Evolutionary conservation across 208 protist genomes (phyloP).

Genomic region (Leishmania turanica): DNA sequence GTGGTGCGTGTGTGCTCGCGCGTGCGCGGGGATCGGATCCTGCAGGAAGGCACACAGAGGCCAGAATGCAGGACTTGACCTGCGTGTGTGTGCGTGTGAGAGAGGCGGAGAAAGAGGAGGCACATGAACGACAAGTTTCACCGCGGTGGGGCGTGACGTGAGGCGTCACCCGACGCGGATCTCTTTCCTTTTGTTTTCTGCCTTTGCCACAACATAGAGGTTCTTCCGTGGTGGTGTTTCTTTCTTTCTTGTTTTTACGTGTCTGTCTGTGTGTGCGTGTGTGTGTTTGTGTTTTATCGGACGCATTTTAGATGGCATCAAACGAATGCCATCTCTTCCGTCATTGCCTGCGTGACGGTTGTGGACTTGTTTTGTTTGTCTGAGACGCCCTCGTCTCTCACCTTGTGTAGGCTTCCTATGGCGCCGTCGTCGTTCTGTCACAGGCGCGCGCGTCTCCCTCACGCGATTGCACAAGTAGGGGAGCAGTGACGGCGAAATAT

Average conservation of each 20-base stretch:
- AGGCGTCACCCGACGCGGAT: background rate
- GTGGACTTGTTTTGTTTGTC: background rate
- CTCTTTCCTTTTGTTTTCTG: conserved; percentile 18
- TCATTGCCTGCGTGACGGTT: background rate
- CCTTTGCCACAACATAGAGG: conserved; percentile 4
- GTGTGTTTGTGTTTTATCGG: conserved; percentile 2
- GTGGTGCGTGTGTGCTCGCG: background rate
- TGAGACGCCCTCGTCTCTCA: background rate
- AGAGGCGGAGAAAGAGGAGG: background rate
- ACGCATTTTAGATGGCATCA: background rate
- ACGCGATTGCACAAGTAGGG: background rate
- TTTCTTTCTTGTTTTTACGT: conserved; percentile 4
- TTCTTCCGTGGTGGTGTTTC: conserved; percentile 10
- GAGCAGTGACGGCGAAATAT: background rate
- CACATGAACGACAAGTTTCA: background rate
- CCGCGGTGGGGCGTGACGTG: background rate
- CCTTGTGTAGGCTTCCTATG: background rate
- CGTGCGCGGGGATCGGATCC: background rate
- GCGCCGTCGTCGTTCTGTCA: background rate
- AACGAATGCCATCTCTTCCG: background rate
- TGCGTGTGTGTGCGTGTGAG: background rate
- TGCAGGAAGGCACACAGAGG: background rate
- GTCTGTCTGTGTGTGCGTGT: background rate
- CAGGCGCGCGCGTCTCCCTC: background rate
- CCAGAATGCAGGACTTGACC: background rate